phyloP scores from a whole-genome alignment of 371 early-diverging fungal species.

The Conidiobolus incongruus region DNA sequence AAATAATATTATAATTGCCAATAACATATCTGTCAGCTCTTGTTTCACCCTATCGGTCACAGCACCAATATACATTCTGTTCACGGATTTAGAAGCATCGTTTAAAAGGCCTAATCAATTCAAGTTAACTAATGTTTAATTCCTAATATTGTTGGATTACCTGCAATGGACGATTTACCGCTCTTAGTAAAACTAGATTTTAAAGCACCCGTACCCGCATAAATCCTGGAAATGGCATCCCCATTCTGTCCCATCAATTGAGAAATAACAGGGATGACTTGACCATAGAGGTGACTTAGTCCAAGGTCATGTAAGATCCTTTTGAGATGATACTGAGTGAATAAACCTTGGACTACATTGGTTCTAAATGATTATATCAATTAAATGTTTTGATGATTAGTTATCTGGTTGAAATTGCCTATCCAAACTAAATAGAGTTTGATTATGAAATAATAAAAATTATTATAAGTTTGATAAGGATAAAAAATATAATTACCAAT shows the following conservation, averaged over 20 bases:
- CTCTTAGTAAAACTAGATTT: slow-evolving; percentile 75
- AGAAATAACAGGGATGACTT: no score
- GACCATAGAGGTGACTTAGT: no score
- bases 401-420: not conserved
- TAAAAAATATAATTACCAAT: slow-evolving; percentile 39
- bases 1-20: no score
- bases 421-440: slow-evolving; percentile 4
- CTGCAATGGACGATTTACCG: slow-evolving; percentile 64
- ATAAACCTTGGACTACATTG: slow-evolving; percentile 26
- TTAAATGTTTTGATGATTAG: not conserved
- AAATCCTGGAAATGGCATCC: slow-evolving; percentile 77
- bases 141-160: slow-evolving; percentile 4
- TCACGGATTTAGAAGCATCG: slow-evolving; percentile 80
- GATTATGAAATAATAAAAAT: not conserved
- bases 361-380: slow-evolving; percentile 15
- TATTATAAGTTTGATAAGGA: no score
- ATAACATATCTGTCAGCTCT: slow-evolving; percentile 66
- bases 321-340: slow-evolving; percentile 6
- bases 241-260: slow-evolving; percentile 53
- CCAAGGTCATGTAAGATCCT: no score
- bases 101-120: slow-evolving; percentile 43
- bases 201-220: slow-evolving; percentile 96
- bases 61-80: slow-evolving; percentile 79
- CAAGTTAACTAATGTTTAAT: slow-evolving; percentile 2
- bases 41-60: slow-evolving; percentile 81